These are phyloP conservation scores for Ogataea kodamae DNA, from an alignment of 805 yeast genomes.

Conservation along the genomic window DNA sequence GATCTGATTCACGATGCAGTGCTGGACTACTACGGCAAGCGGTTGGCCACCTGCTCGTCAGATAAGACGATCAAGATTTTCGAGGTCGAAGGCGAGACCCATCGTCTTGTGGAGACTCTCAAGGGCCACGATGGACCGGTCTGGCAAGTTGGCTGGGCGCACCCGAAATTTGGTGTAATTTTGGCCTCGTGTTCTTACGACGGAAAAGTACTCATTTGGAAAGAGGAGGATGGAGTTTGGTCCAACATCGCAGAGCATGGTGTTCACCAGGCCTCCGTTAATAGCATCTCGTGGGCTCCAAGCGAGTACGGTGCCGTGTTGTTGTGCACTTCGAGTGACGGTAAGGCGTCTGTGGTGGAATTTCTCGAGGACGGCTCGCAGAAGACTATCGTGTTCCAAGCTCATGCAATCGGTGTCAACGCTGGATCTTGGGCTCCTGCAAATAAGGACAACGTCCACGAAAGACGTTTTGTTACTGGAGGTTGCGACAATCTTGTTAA, in stretches of 20 bases:
- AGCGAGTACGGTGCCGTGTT: constrained; percentile 93
- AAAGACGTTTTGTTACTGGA: constrained; percentile 83
- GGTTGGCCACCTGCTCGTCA: constrained; percentile 93
- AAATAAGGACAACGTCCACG: constrained; percentile 35
- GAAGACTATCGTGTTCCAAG: constrained; percentile 59
- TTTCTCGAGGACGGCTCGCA: constrained; percentile 86
- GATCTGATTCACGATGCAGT: constrained; percentile 96
- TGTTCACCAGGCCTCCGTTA: constrained; percentile 90
- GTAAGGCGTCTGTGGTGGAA: constrained; percentile 85
- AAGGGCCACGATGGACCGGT: constrained; percentile 97
- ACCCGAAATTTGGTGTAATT: constrained; percentile 94
- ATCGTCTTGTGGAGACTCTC: constrained; percentile 78
- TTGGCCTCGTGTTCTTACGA: constrained; percentile 94
- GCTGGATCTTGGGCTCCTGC: constrained; percentile 94
- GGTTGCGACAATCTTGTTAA: constrained; percentile 94
- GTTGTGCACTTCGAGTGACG: constrained; percentile 90
- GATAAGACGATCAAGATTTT: constrained; percentile 94
- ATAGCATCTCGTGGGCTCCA: constrained; percentile 95
- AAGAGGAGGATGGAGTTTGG: constrained; percentile 89
- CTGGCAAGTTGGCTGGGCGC: constrained; percentile 99
- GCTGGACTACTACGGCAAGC: constrained; percentile 92
- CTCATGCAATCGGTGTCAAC: constrained; percentile 92
- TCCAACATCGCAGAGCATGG: constrained; percentile 79
- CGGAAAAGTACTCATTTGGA: constrained; percentile 93
- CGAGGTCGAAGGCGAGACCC: constrained; percentile 83